Evolutionary conservation across 2,329 filamentous ascomycete genomes (phyloP).

Genomic region (Coleophoma crateriformis): DNA sequence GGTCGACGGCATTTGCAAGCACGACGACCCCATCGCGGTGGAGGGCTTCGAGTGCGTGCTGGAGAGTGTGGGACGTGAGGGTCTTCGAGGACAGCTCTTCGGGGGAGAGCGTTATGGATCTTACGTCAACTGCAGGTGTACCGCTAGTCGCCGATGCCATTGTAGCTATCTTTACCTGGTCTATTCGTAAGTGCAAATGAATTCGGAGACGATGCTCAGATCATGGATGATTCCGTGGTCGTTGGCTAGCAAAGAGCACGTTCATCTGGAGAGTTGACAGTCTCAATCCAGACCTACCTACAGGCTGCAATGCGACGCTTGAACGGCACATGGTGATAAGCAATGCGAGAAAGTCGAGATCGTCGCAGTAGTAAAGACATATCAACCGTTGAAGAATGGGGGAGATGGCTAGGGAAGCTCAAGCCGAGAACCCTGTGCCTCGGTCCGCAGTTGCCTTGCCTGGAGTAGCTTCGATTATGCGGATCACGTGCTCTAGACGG

Average conservation of each 20-base stretch:
- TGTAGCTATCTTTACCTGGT: background rate
- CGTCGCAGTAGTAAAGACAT: no score
- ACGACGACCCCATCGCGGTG: conserved; percentile 77
- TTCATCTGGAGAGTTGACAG: background rate
- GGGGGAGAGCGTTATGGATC: conserved; percentile 7
- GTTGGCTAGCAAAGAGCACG: background rate
- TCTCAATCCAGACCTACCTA: background rate
- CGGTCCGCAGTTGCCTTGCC: no score
- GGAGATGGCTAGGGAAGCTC: no score
- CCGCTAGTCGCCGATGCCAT: background rate
- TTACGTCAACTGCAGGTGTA: background rate
- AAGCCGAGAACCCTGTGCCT: no score
- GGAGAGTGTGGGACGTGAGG: conserved; percentile 40
- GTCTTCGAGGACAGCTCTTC: conserved; percentile 7
- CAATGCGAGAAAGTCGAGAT: background rate
- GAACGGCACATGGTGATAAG: background rate
- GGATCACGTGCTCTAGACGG: no score
- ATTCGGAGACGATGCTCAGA: background rate
- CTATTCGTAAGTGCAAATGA: background rate
- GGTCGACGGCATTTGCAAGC: conserved; percentile 47
- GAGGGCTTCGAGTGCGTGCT: conserved; percentile 87
- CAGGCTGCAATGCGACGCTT: background rate
- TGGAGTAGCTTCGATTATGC: no score
- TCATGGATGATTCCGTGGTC: background rate
- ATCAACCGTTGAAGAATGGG: no score